Evolutionary conservation across 2,329 filamentous ascomycete genomes (phyloP), one percentile per base, ranked within the genome.

Genomic region (Zasmidium citrigriseum): DNA sequence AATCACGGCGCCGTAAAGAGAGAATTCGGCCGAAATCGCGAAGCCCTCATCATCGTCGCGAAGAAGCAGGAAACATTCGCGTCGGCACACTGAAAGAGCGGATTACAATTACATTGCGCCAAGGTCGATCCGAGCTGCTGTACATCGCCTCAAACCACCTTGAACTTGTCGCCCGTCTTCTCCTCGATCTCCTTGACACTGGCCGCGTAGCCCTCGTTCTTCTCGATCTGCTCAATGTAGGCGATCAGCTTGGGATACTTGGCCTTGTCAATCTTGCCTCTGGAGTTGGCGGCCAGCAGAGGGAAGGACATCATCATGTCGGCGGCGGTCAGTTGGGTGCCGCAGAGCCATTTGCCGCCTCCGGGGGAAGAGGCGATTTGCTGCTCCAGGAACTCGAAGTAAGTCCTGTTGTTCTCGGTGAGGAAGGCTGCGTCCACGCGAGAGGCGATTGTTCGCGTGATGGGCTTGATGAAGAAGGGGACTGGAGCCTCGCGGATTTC

Each of bases 381-480:
- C 5, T 69, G 68, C 55, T 85, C 79, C n/a, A 86, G 70, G 62
- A 82, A 83, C 4, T 64, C 62, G 49, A 83, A 80, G 62, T 84
- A 77, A 5, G 72, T 76, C 22, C 75, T 75, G 57, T 80, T 73
- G 61, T 82, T 80, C 1, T 75, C 74, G 38, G 77, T 74, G 38
- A 83, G 71, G 67, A 79, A 83, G 11, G 67, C 59, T 0, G 63
- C 64, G 14, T 80, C 73, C 27, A 85, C 72, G 54, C 77, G 77
- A 58, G 73, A 71, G 7, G 82, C 82, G 20, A 90, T 80, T 4
- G 77, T 74, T 4, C 75, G 74, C 14, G 86, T 85, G 60, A 90
- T 79, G 2, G 86, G 86, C 63, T 83, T 86, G 68, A 90, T 77
- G 77, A 90, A 89, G 79, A 89, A 90, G 0, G 87, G 87, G 0